These are phyloP conservation scores for Trichaptum fuscoviolaceum DNA, from an alignment of 768 basidiomycete genomes.

Conservation along the genomic window DNA sequence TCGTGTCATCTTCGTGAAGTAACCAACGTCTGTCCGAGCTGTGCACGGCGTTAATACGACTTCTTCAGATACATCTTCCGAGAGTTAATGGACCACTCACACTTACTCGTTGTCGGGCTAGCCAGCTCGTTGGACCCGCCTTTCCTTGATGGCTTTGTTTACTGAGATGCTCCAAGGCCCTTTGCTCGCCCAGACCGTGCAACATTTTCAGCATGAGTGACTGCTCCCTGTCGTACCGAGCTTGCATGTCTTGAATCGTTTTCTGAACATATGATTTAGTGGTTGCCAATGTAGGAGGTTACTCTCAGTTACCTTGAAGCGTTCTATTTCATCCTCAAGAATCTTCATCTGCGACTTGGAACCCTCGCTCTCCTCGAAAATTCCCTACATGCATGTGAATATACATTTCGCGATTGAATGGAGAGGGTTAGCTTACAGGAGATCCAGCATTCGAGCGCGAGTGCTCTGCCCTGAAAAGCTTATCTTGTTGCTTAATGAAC, in stretches of 20 bases:
- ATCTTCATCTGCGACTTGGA: slow-evolving; percentile 59
- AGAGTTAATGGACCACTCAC: slow-evolving; percentile 22
- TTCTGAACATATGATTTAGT: neutral
- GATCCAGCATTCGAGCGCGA: slow-evolving; percentile 43
- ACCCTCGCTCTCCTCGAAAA: slow-evolving; percentile 70
- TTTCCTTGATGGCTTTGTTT: slow-evolving; percentile 37
- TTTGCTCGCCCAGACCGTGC: slow-evolving; percentile 64
- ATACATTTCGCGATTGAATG: neutral
- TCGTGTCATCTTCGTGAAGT: neutral
- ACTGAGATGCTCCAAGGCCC: slow-evolving; percentile 54
- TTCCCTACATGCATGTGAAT: slow-evolving; percentile 28
- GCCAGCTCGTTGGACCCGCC: slow-evolving; percentile 60
- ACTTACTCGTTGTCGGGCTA: slow-evolving; percentile 59
- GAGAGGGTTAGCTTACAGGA: slow-evolving; percentile 32
- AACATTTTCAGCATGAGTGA: slow-evolving; percentile 75
- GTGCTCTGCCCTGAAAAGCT: slow-evolving; percentile 78
- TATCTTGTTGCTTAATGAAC: slow-evolving; percentile 94
- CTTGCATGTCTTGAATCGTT: slow-evolving; percentile 29
- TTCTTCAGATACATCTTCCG: neutral
- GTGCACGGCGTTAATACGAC: neutral
- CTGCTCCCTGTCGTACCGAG: slow-evolving; percentile 58
- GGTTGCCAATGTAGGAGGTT: neutral
- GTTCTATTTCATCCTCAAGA: slow-evolving; percentile 37
- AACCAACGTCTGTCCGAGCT: slow-evolving; percentile 23
- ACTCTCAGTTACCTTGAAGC: slow-evolving; percentile 42